These are phyloP conservation scores for Cordyceps cateniannulata DNA, from an alignment of 2,329 filamentous ascomycete genomes.

Conservation along the genomic window DNA sequence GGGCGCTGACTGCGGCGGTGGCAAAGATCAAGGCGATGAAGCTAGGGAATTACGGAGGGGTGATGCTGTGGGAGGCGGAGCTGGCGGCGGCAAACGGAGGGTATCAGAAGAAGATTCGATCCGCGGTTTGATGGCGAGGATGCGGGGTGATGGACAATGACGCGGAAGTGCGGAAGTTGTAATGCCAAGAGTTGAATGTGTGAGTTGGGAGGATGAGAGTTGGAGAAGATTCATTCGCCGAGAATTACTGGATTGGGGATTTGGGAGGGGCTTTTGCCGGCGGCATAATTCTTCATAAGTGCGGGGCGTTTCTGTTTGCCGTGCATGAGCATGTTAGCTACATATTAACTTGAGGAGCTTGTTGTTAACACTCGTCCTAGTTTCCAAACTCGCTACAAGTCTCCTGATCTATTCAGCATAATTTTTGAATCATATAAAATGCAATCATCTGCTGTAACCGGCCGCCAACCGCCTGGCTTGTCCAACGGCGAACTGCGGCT, in stretches of 20 bases:
- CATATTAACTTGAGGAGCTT: too few species aligned
- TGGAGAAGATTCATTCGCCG: slow-evolving; percentile 3
- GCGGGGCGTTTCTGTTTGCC: too few species aligned
- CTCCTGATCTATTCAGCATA: too few species aligned
- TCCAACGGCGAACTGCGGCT: neutral
- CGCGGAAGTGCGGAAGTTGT: neutral
- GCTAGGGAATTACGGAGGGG: slow-evolving; percentile 54
- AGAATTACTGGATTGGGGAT: neutral
- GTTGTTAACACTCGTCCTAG: too few species aligned
- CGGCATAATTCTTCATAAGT: neutral
- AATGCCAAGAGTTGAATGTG: neutral
- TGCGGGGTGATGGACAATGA: neutral
- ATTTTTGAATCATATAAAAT: too few species aligned
- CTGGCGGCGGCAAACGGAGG: slow-evolving; percentile 48
- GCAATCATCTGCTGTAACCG: too few species aligned
- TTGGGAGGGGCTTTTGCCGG: neutral
- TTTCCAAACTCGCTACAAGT: too few species aligned
- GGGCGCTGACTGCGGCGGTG: slow-evolving; percentile 43
- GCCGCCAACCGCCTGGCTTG: too few species aligned
- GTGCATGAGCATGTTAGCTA: too few species aligned
- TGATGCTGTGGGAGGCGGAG: slow-evolving; percentile 62
- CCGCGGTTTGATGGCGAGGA: neutral
- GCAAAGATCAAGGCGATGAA: slow-evolving; percentile 37
- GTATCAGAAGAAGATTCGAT: slow-evolving; percentile 16
- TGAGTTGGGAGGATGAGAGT: neutral